Evolutionary conservation across 345 rosid species (phyloP).

Genomic region (Gossypium rotundifolium): DNA sequence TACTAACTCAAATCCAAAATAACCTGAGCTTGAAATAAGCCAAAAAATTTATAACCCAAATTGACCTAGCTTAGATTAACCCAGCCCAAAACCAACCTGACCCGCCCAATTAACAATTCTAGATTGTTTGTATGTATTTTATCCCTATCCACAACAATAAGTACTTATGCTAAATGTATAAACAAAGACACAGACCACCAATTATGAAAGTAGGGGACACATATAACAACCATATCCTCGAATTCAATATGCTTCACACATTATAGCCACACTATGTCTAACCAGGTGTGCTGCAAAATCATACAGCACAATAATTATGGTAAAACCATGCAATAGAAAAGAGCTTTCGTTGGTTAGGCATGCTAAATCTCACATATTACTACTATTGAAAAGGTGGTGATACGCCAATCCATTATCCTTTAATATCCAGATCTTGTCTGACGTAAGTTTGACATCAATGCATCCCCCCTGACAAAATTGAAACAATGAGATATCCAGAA

Average conservation of each 20-base stretch:
- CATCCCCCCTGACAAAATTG: conserved; percentile 53
- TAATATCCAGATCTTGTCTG: conserved; percentile 65
- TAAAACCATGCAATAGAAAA: background rate
- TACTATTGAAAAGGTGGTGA: conserved; percentile 36
- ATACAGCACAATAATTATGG: background rate
- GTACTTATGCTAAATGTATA: background rate
- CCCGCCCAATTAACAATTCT: background rate
- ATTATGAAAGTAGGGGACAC: background rate
- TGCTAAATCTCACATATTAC: conserved; percentile 51
- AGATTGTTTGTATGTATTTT: background rate
- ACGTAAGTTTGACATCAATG: conserved; percentile 67
- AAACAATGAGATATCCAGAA: conserved; percentile 7
- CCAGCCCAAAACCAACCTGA: background rate
- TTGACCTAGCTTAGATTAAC: background rate
- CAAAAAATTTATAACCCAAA: background rate
- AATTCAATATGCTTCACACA: background rate
- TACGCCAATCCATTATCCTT: conserved; percentile 54
- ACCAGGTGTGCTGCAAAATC: background rate
- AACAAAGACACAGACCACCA: background rate
- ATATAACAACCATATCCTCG: background rate
- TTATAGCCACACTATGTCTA: background rate
- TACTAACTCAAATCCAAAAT: background rate
- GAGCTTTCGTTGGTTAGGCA: background rate
- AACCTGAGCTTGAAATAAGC: background rate
- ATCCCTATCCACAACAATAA: background rate